A percentile compares a stretch with the other conserved stretches of the same genome.
phyloP scores from a whole-genome alignment of 2,329 filamentous ascomycete genomes.

The Colletotrichum sublineola region DNA sequence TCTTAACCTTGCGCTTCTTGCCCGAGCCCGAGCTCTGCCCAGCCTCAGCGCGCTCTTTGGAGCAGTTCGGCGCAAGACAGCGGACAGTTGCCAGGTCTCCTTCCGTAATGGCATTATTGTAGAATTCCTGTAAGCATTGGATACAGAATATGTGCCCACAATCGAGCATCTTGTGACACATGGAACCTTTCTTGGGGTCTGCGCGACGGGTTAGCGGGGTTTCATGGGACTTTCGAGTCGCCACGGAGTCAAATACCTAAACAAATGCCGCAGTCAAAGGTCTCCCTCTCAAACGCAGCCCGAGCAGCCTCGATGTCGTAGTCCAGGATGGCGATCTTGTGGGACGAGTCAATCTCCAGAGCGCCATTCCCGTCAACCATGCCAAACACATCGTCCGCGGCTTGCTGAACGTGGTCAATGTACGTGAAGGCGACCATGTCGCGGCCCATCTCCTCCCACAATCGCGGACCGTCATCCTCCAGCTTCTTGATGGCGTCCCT shows the following conservation, averaged over 20 bases:
- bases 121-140: conserved; percentile 89
- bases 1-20: conserved; percentile 71
- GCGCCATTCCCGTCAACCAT: conserved; percentile 62
- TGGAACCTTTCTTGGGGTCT: conserved; percentile 90
- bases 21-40: conserved; percentile 45
- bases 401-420: conserved; percentile 73
- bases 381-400: conserved; percentile 72
- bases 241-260: conserved; percentile 63
- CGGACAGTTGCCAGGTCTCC: conserved; percentile 84
- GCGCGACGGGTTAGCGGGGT: conserved; percentile 43
- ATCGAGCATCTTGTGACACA: conserved; percentile 84
- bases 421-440: conserved; percentile 72
- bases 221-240: neutral
- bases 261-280: conserved; percentile 90
- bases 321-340: conserved; percentile 80
- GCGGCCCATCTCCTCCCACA: conserved; percentile 74
- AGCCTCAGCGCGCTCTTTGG: conserved; percentile 67
- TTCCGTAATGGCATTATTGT: conserved; percentile 87
- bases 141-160: conserved; percentile 95
- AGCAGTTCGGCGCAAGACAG: conserved; percentile 85
- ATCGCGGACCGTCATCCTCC: conserved; percentile 61
- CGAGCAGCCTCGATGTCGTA: conserved; percentile 82
- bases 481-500: conserved; percentile 61
- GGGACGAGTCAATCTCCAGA: conserved; percentile 66
- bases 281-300: conserved; percentile 83